Evolutionary conservation across 2,329 filamentous ascomycete genomes (phyloP).

Genomic region (Hymenoscyphus repandus): DNA sequence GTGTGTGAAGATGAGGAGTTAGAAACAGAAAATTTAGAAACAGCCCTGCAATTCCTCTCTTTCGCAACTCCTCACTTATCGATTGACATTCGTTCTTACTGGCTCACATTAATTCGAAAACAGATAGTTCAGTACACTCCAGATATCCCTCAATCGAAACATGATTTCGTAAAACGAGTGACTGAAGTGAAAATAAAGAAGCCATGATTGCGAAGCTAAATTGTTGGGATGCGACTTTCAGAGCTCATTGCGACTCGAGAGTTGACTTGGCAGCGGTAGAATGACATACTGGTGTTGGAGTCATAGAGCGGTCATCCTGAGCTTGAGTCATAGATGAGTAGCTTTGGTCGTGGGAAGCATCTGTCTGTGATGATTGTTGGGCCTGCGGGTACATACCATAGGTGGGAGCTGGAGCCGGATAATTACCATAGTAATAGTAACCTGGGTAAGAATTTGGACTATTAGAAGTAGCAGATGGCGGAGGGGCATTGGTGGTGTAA

Average conservation of each 20-base stretch:
- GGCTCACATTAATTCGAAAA: too few species aligned
- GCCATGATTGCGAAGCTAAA: slow-evolving; percentile 1
- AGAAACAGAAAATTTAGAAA: neutral
- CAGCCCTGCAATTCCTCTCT: neutral
- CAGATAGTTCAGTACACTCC: neutral
- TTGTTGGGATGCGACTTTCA: slow-evolving; percentile 1
- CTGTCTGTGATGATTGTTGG: slow-evolving; percentile 4
- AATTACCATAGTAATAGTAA: slow-evolving; percentile 5
- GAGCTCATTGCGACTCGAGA: slow-evolving; percentile 13
- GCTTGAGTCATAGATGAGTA: slow-evolving; percentile 7
- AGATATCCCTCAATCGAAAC: neutral
- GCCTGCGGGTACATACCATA: slow-evolving; percentile 9
- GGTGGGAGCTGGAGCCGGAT: slow-evolving; percentile 5
- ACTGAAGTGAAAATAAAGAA: neutral
- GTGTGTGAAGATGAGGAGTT: neutral
- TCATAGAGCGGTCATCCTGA: slow-evolving; percentile 22
- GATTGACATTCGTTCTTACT: too few species aligned
- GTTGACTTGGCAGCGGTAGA: slow-evolving; percentile 12
- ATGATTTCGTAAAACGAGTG: neutral
- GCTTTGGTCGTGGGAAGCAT: slow-evolving; percentile 2
- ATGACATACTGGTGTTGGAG: slow-evolving; percentile 23
- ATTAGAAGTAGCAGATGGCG: slow-evolving; percentile 1
- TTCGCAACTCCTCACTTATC: neutral
- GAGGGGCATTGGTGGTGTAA: neutral
- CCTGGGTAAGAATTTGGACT: slow-evolving; percentile 13